phyloP scores from a whole-genome alignment of 805 yeast species.

The Starmerella riodocensis region DNA sequence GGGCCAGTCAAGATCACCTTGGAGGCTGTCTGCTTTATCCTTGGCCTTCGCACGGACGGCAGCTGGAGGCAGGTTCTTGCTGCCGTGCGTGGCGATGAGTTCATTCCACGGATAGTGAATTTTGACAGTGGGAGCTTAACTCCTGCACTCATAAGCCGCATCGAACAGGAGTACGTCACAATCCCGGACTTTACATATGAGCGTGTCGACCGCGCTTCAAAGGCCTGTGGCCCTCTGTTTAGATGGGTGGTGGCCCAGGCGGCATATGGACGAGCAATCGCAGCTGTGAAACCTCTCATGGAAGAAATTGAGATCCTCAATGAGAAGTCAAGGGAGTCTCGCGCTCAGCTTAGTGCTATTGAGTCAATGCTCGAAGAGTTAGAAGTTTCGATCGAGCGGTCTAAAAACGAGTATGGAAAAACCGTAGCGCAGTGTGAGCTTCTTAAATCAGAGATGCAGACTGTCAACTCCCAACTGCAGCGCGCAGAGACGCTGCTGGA shows the following conservation, averaged over 20 bases:
- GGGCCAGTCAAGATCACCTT: constrained; percentile 68
- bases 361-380: constrained; percentile 70
- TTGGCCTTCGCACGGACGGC: constrained; percentile 48
- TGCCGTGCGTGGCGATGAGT: constrained; percentile 73
- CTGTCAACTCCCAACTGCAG: constrained; percentile 45
- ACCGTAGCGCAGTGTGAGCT: constrained; percentile 69
- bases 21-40: constrained; percentile 75
- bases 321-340: constrained; percentile 34
- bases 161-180: constrained; percentile 49
- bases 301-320: constrained; percentile 53
- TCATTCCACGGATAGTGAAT: constrained; percentile 66
- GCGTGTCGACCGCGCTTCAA: constrained; percentile 74
- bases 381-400: constrained; percentile 51
- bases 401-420: constrained; percentile 54
- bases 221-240: constrained; percentile 84
- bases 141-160: constrained; percentile 36
- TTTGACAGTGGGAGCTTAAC: constrained; percentile 57
- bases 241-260: constrained; percentile 87
- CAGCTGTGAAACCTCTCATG: constrained; percentile 59
- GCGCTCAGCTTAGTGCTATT: constrained; percentile 50
- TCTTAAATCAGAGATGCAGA: constrained; percentile 55
- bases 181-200: constrained; percentile 55
- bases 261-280: constrained; percentile 57
- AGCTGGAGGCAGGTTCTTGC: constrained; percentile 75
- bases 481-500: constrained; percentile 53